Evolutionary conservation across 345 rosid species (phyloP).

Genomic region (Garcia nutans): DNA sequence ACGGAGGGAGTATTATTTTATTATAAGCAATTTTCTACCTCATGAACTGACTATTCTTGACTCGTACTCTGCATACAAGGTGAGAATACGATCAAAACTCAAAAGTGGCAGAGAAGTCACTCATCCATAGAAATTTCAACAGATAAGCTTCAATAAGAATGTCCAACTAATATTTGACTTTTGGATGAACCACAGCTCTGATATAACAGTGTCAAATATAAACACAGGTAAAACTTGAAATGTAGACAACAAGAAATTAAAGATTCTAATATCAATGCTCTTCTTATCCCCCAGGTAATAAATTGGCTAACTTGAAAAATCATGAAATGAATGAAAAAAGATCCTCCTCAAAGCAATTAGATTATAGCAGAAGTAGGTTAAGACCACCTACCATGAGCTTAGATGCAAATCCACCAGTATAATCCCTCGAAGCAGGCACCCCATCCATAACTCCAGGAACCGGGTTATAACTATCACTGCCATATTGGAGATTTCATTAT

Average conservation of each 20-base stretch:
- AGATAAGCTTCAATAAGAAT: neutral
- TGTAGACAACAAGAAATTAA: neutral
- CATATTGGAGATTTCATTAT: conserved; percentile 19
- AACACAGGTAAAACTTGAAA: neutral
- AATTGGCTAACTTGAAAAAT: conserved; percentile 2
- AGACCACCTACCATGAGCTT: conserved; percentile 69
- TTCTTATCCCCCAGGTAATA: neutral
- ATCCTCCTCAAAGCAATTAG: neutral
- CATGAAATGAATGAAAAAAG: conserved; percentile 5
- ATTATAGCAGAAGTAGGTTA: neutral
- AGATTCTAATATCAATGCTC: neutral
- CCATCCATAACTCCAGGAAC: conserved; percentile 98
- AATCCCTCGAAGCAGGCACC: conserved; percentile 82
- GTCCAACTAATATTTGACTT: neutral
- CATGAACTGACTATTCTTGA: too few species aligned
- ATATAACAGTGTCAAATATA: neutral
- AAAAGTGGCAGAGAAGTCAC: neutral
- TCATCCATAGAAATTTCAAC: neutral
- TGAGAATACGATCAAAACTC: too few species aligned
- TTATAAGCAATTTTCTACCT: too few species aligned
- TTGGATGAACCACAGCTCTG: neutral
- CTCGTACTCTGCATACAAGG: too few species aligned
- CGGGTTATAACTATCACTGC: conserved; percentile 86
- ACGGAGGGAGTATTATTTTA: too few species aligned
- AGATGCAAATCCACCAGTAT: conserved; percentile 74